phyloP scores from a whole-genome alignment of 176 grass and related monocot genomes.

The Cocos nucifera region DNA sequence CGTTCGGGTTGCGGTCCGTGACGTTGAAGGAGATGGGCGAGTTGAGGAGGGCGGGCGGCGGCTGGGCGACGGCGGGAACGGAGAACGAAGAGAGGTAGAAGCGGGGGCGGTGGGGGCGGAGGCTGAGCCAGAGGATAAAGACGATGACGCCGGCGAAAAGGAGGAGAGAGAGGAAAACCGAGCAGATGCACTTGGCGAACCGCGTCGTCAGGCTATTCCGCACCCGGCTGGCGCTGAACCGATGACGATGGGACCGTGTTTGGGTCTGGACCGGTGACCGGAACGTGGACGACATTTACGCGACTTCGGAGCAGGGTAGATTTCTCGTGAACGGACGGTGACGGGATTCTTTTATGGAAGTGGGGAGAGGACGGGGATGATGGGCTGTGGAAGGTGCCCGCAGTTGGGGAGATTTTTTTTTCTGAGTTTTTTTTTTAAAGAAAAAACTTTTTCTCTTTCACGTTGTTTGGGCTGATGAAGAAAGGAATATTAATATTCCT shows the following conservation, averaged over 20 bases:
- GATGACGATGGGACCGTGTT: neutral
- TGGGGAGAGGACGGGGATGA: too few species aligned
- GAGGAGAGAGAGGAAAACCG: constrained; percentile 42
- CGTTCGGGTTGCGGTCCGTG: constrained; percentile 64
- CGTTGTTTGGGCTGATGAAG: too few species aligned
- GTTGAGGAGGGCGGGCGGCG: constrained; percentile 13
- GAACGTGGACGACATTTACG: neutral
- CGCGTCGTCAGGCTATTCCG: constrained; percentile 25
- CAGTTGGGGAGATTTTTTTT: too few species aligned
- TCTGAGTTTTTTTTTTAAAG: too few species aligned
- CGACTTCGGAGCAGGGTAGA: too few species aligned
- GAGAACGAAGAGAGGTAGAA: constrained; percentile 51
- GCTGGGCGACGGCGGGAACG: constrained; percentile 22
- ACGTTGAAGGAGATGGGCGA: constrained; percentile 43
- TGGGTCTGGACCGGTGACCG: neutral
- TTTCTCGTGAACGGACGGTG: too few species aligned
- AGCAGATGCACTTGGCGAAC: constrained; percentile 47
- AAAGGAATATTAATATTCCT: too few species aligned
- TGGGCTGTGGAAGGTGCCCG: too few species aligned
- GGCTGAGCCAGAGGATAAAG: constrained; percentile 87
- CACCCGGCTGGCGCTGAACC: neutral
- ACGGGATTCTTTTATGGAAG: too few species aligned
- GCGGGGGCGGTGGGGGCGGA: constrained; percentile 62
- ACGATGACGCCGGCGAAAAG: constrained; percentile 46
- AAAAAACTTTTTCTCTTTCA: too few species aligned